phyloP scores from a whole-genome alignment of 805 yeast genomes.

The Candida fluviatilis region DNA sequence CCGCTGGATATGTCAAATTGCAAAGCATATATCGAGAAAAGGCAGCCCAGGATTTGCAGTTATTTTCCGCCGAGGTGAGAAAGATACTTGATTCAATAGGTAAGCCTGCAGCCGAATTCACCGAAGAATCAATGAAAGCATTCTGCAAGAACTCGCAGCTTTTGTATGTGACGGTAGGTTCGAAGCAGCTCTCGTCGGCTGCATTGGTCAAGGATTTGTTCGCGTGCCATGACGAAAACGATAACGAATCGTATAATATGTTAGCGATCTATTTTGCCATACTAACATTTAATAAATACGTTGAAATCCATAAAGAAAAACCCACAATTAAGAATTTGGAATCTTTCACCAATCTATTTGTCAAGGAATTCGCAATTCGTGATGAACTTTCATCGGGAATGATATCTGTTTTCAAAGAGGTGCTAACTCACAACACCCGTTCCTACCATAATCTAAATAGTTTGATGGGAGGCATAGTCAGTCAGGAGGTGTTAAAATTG shows the following conservation, averaged over 20 bases:
- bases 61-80: conserved; percentile 32
- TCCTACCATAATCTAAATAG: conserved; percentile 60
- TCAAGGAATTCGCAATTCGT: conserved; percentile 12
- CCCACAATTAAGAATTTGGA: conserved; percentile 20
- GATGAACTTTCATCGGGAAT: conserved; percentile 15
- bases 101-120: conserved; percentile 22
- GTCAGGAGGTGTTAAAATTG: conserved; percentile 78
- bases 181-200: conserved; percentile 17
- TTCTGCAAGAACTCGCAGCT: conserved; percentile 64
- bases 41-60: conserved; percentile 45
- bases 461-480: conserved; percentile 77
- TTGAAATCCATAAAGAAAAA: conserved; percentile 9
- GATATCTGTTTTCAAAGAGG: conserved; percentile 23
- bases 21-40: conserved; percentile 56
- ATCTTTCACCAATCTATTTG: conserved; percentile 16
- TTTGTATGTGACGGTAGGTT: conserved; percentile 49
- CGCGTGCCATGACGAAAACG: conserved; percentile 11
- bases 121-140: conserved; percentile 31
- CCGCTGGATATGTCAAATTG: conserved; percentile 54
- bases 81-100: conserved; percentile 23
- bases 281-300: conserved; percentile 25
- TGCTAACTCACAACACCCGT: conserved; percentile 33
- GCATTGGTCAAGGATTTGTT: conserved; percentile 13
- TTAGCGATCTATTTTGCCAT: conserved; percentile 42
- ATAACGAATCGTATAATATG: conserved; percentile 11